Conservation (phyloP, 2,329 filamentous ascomycete species). For the Pestalotiopsis sp. region DNA sequence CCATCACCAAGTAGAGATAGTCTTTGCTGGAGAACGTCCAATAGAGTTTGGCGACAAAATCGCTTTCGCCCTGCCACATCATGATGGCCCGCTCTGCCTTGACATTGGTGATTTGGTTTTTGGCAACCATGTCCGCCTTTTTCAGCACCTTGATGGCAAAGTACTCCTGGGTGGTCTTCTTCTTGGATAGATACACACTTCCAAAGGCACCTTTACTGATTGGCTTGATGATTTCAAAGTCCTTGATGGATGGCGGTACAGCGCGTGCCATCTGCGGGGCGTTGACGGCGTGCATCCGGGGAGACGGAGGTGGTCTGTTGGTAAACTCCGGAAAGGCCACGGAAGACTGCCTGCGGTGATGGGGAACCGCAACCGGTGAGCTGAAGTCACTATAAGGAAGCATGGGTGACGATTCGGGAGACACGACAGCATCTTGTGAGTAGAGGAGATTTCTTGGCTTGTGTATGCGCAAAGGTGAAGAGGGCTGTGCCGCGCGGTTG, state of each 20-base stretch:
- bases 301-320: slow-evolving; percentile 76
- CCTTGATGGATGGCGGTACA: slow-evolving; percentile 94
- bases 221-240: slow-evolving; percentile 99
- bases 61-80: slow-evolving; percentile 99
- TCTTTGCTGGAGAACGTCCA: slow-evolving; percentile 99
- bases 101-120: slow-evolving; percentile 98
- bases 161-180: slow-evolving; percentile 97
- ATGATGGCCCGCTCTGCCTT: slow-evolving; percentile 98
- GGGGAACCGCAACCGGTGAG: slow-evolving; percentile 67
- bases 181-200: slow-evolving; percentile 96
- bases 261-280: slow-evolving; percentile 84
- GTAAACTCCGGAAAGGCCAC: slow-evolving; percentile 74
- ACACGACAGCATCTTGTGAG: slow-evolving; percentile 68
- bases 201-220: slow-evolving; percentile 99
- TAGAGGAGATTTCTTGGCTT: slow-evolving; percentile 72
- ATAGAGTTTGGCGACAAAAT: slow-evolving; percentile 98
- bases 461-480: slow-evolving; percentile 82
- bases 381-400: slow-evolving; percentile 81
- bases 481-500: slow-evolving; percentile 72
- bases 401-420: slow-evolving; percentile 88
- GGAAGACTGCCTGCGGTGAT: slow-evolving; percentile 87
- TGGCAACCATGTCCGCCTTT: slow-evolving; percentile 99
- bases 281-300: slow-evolving; percentile 74
- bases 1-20: slow-evolving; percentile 98
- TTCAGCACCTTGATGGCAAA: slow-evolving; percentile 98